Conservation (phyloP, 495 filamentous ascomycete genomes). For the Clohesyomyces aquaticus region DNA sequence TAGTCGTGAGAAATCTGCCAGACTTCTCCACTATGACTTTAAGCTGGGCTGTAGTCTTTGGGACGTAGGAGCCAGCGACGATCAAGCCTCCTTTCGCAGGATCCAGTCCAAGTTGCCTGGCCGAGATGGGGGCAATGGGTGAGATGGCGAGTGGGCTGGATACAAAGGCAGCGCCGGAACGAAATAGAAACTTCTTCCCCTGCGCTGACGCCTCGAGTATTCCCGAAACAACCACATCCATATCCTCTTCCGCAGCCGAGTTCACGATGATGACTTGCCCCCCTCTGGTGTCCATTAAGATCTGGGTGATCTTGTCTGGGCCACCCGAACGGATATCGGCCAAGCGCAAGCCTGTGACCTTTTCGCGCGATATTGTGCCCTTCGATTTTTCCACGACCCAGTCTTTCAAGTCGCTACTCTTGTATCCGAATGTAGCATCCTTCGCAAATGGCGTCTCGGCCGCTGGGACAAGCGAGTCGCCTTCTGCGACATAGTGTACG, state of each 20-base stretch:
- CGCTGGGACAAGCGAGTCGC: constrained; percentile 52
- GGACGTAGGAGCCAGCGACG: constrained; percentile 59
- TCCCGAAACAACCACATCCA: constrained; percentile 56
- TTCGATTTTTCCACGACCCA: constrained; percentile 56
- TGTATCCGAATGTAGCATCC: constrained; percentile 60
- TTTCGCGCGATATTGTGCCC: constrained; percentile 39
- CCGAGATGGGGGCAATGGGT: constrained; percentile 52
- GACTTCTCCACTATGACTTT: constrained; percentile 48
- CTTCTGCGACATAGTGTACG: constrained; percentile 59
- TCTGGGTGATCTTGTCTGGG: constrained; percentile 47
- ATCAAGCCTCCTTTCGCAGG: constrained; percentile 54
- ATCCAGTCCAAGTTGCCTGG: constrained; percentile 48
- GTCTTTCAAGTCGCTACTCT: constrained; percentile 54
- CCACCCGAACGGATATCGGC: constrained; percentile 55
- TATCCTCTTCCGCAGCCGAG: constrained; percentile 57
- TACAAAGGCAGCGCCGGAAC: constrained; percentile 59
- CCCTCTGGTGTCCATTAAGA: constrained; percentile 45
- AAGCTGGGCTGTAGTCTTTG: constrained; percentile 59
- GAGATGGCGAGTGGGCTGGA: constrained; percentile 58
- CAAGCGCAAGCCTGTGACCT: constrained; percentile 49
- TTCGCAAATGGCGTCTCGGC: constrained; percentile 55
- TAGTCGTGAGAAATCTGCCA: constrained; percentile 50
- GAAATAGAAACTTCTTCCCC: constrained; percentile 57
- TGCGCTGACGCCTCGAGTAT: constrained; percentile 52
- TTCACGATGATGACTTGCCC: constrained; percentile 56